Conservation (phyloP, 139 green algal genomes). For the Ostreobium quekettii region DNA sequence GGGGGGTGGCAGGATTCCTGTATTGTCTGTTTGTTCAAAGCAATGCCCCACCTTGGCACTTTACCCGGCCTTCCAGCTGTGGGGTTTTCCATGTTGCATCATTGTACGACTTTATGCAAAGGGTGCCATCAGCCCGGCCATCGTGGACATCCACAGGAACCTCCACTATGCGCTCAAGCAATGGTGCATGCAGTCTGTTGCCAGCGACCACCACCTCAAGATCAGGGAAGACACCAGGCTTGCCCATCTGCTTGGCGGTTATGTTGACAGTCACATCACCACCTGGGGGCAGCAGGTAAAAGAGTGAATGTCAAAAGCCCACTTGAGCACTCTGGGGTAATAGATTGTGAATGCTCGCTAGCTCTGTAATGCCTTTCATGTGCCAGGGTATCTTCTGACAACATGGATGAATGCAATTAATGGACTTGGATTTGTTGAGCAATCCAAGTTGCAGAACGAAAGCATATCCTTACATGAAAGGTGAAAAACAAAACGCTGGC, state of each 20-base stretch:
- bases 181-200: slow-evolving; percentile 57
- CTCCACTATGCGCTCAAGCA: slow-evolving; percentile 79
- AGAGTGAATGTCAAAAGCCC: no score
- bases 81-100: slow-evolving; percentile 65
- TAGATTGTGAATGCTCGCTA: no score
- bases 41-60: slow-evolving; percentile 22
- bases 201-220: slow-evolving; percentile 42
- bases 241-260: slow-evolving; percentile 29
- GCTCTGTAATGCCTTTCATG: no score
- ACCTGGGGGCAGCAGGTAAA: slow-evolving; percentile 18
- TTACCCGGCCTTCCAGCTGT: slow-evolving; percentile 55
- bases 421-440: no score
- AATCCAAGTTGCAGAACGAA: no score
- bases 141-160: slow-evolving; percentile 82
- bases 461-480: no score
- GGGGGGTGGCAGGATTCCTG: no score
- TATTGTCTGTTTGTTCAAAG: background rate
- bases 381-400: no score
- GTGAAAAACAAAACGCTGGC: no score
- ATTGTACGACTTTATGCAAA: slow-evolving; percentile 49
- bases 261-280: slow-evolving; percentile 46
- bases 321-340: no score
- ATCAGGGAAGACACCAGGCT: slow-evolving; percentile 24
- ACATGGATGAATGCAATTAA: no score
- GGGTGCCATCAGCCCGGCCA: slow-evolving; percentile 60